Conservation (phyloP, 2,329 filamentous ascomycete genomes). For the Paraconiothyrium brasiliense region DNA sequence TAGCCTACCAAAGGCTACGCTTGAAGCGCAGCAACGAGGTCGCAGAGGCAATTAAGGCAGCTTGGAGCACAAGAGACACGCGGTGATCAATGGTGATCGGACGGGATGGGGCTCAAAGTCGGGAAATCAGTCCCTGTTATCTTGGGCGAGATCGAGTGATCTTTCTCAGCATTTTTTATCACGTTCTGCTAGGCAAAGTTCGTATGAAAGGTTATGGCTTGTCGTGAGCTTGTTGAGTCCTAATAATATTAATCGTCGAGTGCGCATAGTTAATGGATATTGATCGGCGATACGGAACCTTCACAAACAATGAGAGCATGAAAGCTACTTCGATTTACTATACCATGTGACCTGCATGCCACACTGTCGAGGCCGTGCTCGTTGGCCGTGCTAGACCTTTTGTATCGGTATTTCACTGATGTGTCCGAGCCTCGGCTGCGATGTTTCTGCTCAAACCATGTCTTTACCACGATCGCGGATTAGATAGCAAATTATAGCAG, state of each 20-base stretch:
- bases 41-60: too few relatives aligned
- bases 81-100: too few relatives aligned
- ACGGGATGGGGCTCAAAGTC: too few relatives aligned
- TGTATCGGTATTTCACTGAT: background rate
- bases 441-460: background rate
- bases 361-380: background rate
- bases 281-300: background rate
- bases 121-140: background rate
- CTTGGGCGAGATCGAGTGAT: background rate
- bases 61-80: too few relatives aligned
- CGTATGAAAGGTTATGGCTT: too few relatives aligned
- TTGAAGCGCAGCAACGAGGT: too few relatives aligned
- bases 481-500: background rate
- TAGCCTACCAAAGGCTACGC: too few relatives aligned
- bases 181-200: too few relatives aligned
- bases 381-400: too few relatives aligned
- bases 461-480: background rate
- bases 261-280: background rate
- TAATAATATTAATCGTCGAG: too few relatives aligned
- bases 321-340: background rate
- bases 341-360: background rate
- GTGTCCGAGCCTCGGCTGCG: background rate
- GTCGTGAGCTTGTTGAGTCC: too few relatives aligned
- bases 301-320: background rate
- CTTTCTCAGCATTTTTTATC: too few relatives aligned